Conservation (phyloP, 306 rosid species). For the Fagus crenata region DNA sequence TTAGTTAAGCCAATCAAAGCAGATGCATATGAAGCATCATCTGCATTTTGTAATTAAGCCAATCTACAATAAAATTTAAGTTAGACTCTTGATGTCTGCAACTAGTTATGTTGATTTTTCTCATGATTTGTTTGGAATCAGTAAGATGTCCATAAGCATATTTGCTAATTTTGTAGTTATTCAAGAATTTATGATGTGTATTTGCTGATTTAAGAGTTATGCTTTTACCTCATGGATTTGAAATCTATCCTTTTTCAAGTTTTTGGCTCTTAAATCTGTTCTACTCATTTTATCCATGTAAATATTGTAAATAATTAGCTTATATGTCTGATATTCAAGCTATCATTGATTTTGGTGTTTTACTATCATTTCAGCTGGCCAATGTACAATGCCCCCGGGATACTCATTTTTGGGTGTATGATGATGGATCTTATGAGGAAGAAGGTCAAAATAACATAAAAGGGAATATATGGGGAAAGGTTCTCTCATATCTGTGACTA, state of each 20-base stretch:
- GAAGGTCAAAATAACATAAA: slow-evolving; percentile 96
- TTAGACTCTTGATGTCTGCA: not conserved
- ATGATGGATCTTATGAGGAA: slow-evolving; percentile 92
- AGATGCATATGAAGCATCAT: not conserved
- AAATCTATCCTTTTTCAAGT: not conserved
- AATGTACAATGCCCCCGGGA: slow-evolving; percentile 91
- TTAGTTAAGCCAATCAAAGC: not conserved
- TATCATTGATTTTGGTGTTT: slow-evolving; percentile 11
- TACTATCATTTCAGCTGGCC: slow-evolving; percentile 63
- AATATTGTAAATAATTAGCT: not conserved
- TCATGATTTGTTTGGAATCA: not conserved
- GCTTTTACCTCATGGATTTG: not conserved
- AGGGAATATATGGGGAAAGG: slow-evolving; percentile 98
- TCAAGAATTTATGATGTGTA: not conserved
- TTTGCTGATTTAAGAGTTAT: not conserved
- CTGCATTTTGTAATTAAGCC: not conserved
- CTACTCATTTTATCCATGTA: not conserved
- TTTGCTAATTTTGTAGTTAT: not conserved
- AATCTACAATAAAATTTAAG: not conserved
- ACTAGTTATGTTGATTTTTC: not conserved
- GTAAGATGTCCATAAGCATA: not conserved
- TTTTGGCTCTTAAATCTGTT: not conserved
- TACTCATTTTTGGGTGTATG: slow-evolving; percentile 95
- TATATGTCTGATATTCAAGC: not conserved
- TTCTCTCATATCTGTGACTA: slow-evolving; percentile 62